Percentiles rank a stretch among this genome's conserved stretches.
These are phyloP conservation scores for Dothideomycetes sp. DNA, from an alignment of 2,329 filamentous ascomycete genomes.

Conservation along the genomic window DNA sequence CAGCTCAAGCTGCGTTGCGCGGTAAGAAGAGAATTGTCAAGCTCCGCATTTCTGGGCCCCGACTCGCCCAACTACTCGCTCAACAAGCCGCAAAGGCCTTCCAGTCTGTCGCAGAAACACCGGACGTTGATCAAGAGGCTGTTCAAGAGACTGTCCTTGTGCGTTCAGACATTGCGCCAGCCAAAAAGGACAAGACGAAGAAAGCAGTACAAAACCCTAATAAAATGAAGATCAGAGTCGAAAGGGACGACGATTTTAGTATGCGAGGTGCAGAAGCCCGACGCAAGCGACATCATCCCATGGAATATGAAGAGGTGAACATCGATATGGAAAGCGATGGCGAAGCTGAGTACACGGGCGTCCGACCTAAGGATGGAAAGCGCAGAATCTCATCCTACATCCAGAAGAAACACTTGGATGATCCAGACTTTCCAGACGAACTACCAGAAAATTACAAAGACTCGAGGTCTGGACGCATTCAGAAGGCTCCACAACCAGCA, in stretches of 20 bases:
- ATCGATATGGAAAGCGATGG: slow-evolving; percentile 32
- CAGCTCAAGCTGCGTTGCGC: slow-evolving; percentile 37
- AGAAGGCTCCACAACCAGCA: slow-evolving; percentile 1
- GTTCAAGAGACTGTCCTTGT: slow-evolving; percentile 19
- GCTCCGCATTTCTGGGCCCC: slow-evolving; percentile 29
- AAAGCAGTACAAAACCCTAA: slow-evolving; percentile 21
- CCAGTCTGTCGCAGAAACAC: slow-evolving; percentile 1
- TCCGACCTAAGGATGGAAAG: slow-evolving; percentile 12
- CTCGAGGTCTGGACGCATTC: slow-evolving; percentile 16
- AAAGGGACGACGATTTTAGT: slow-evolving; percentile 35
- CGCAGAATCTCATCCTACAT: slow-evolving; percentile 32
- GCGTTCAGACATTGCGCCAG: slow-evolving; percentile 26
- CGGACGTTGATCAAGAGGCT: slow-evolving; percentile 6
- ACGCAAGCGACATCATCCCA: slow-evolving; percentile 18
- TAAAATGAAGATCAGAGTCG: slow-evolving; percentile 29
- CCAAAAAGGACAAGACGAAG: slow-evolving; percentile 14
- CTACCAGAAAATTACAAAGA: slow-evolving; percentile 35
- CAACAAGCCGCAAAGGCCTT: slow-evolving; percentile 21
- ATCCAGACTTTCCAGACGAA: slow-evolving; percentile 33
- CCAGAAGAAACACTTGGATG: slow-evolving; percentile 32
- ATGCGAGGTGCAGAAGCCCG: slow-evolving; percentile 18
- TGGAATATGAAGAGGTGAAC: slow-evolving; percentile 37
- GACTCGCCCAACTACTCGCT: slow-evolving; percentile 29
- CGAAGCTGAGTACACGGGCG: slow-evolving; percentile 13
- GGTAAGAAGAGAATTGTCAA: slow-evolving; percentile 37